Conservation (phyloP, 169 alveolate genomes). For the Eimeria acervulina region DNA sequence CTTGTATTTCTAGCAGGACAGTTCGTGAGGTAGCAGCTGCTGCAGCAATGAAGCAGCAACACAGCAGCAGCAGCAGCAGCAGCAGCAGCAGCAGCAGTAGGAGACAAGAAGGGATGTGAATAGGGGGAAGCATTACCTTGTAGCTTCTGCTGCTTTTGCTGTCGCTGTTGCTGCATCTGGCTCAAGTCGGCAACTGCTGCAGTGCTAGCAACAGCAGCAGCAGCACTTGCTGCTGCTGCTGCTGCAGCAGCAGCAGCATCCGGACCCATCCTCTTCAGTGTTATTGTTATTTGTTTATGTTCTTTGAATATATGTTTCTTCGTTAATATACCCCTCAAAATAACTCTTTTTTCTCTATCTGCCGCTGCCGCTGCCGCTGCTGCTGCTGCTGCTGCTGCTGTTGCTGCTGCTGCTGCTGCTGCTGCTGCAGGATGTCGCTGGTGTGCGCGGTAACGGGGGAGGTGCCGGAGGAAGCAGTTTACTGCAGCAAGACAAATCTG, state of each 20-base stretch:
- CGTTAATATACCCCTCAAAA: no score
- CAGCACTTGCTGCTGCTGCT: background rate
- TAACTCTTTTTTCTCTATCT: background rate
- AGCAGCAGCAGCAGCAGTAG: constrained; percentile 4
- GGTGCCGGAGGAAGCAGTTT: constrained; percentile 89
- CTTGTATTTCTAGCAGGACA: no score
- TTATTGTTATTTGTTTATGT: background rate
- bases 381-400: constrained; percentile 32
- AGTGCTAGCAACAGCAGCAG: background rate
- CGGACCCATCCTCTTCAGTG: background rate
- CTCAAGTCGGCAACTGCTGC: background rate
- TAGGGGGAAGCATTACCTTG: no score
- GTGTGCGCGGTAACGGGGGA: constrained; percentile 88
- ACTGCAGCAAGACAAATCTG: constrained; percentile 85
- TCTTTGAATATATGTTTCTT: no score
- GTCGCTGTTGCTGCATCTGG: no score
- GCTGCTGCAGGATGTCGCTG: constrained; percentile 67
- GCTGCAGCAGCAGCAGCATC: background rate
- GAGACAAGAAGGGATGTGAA: no score
- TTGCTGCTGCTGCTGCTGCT: constrained; percentile 34
- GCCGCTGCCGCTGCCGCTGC: background rate
- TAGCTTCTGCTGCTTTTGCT: no score
- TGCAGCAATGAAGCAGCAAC: no score
- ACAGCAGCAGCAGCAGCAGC: background rate
- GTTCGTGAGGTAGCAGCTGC: no score